These are phyloP conservation scores for Didymella glomerata DNA, from an alignment of 2,329 filamentous ascomycete genomes.

Conservation along the genomic window DNA sequence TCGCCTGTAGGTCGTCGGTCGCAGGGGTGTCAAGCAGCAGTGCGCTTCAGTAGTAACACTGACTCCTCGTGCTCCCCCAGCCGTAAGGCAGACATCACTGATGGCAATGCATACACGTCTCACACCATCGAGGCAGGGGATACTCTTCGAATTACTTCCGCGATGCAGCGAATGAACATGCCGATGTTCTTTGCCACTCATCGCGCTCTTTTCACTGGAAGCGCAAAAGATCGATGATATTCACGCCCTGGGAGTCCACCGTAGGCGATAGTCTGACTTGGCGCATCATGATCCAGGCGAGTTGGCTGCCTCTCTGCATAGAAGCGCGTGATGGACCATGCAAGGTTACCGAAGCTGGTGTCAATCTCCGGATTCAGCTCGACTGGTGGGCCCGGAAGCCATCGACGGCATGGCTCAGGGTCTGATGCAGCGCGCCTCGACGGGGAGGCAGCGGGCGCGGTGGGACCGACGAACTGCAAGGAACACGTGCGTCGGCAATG, in stretches of 20 bases:
- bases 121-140: neutral
- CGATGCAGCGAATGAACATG: neutral
- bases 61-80: neutral
- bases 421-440: constrained; percentile 13
- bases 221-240: neutral
- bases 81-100: neutral
- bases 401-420: constrained; percentile 12
- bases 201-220: neutral
- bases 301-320: neutral
- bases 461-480: constrained; percentile 7
- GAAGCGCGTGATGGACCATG: constrained; percentile 14
- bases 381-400: neutral
- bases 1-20: neutral
- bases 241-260: constrained; percentile 2
- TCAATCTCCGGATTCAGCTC: constrained; percentile 16
- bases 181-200: constrained; percentile 1
- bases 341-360: constrained; percentile 15
- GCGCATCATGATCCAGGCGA: constrained; percentile 7
- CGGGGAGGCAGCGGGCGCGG: neutral
- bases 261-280: constrained; percentile 11
- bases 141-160: neutral
- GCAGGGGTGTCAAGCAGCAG: neutral
- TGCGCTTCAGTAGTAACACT: neutral
- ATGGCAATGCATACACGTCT: neutral
- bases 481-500: constrained; percentile 9